These are phyloP conservation scores for Pichia cactophila DNA, from an alignment of 1,139 yeast species.

Conservation along the genomic window DNA sequence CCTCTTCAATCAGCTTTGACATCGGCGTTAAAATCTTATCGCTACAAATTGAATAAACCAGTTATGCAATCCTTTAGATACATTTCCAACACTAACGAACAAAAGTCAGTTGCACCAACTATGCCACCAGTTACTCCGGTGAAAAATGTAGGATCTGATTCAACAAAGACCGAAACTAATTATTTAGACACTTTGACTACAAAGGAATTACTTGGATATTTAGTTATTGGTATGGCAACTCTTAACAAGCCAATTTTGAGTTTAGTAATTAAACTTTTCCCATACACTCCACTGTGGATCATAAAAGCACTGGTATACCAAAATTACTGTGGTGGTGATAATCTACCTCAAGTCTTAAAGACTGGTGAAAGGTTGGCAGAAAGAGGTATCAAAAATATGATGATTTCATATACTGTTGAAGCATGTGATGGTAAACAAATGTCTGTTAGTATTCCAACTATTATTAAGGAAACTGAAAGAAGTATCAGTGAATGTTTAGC, in stretches of 20 bases:
- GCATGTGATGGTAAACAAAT: slow-evolving; percentile 71
- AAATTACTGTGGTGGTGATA: slow-evolving; percentile 89
- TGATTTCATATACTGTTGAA: slow-evolving; percentile 88
- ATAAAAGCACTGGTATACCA: slow-evolving; percentile 71
- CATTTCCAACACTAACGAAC: slow-evolving; percentile 9
- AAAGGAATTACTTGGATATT: slow-evolving; percentile 48
- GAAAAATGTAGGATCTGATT: not conserved
- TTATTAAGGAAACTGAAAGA: slow-evolving; percentile 57
- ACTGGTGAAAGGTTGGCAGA: slow-evolving; percentile 62
- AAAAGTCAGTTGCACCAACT: not conserved
- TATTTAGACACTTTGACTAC: slow-evolving; percentile 25
- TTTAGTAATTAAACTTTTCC: slow-evolving; percentile 58
- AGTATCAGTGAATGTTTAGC: slow-evolving; percentile 66
- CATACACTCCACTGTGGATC: slow-evolving; percentile 64
- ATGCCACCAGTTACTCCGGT: not conserved
- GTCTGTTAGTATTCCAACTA: slow-evolving; percentile 54
- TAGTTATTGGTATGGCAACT: slow-evolving; percentile 63
- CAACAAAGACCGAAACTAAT: not conserved
- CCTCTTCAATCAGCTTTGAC: not conserved
- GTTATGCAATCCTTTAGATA: not conserved
- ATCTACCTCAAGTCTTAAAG: slow-evolving; percentile 54
- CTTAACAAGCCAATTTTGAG: slow-evolving; percentile 54
- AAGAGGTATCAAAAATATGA: slow-evolving; percentile 86
- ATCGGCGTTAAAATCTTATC: not conserved
- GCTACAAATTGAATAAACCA: not conserved